These are phyloP conservation scores for Paraphysoderma sedebokerense DNA, from an alignment of 371 early-diverging fungal species.

Conservation along the genomic window DNA sequence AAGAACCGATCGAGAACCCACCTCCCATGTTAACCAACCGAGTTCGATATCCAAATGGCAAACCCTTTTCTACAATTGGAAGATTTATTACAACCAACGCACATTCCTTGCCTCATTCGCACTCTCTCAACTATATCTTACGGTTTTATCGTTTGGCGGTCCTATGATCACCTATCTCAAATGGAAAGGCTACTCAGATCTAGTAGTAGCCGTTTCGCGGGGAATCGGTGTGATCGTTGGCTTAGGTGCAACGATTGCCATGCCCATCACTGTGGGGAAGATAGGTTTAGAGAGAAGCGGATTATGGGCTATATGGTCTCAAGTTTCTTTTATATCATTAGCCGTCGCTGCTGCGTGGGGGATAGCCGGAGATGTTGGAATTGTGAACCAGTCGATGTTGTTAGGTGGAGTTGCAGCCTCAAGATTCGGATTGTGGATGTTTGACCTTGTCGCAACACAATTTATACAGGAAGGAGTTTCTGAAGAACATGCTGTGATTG, in stretches of 20 bases:
- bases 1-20: background rate
- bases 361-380: background rate
- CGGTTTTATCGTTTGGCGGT: slow-evolving; percentile 13
- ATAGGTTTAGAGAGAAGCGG: slow-evolving; percentile 13
- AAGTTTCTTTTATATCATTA: slow-evolving; percentile 5
- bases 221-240: slow-evolving; percentile 11
- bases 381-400: background rate
- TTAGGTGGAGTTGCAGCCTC: slow-evolving; percentile 9
- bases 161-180: slow-evolving; percentile 16
- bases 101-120: slow-evolving; percentile 13
- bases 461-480: slow-evolving; percentile 13
- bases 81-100: too few species aligned
- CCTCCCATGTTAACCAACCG: too few species aligned
- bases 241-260: slow-evolving; percentile 9
- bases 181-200: background rate
- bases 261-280: slow-evolving; percentile 3
- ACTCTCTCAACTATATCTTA: slow-evolving; percentile 14
- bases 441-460: slow-evolving; percentile 19
- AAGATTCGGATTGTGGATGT: slow-evolving; percentile 17
- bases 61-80: background rate
- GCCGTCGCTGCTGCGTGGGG: background rate
- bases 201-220: slow-evolving; percentile 10
- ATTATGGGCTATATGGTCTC: slow-evolving; percentile 13
- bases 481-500: too few species aligned
- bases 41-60: slow-evolving; percentile 1